A percentile compares a stretch with the other conserved stretches of the same genome.
These are phyloP conservation scores for Trichosporon sp. DNA, from an alignment of 1,284 basidiomycete species.

Conservation along the genomic window DNA sequence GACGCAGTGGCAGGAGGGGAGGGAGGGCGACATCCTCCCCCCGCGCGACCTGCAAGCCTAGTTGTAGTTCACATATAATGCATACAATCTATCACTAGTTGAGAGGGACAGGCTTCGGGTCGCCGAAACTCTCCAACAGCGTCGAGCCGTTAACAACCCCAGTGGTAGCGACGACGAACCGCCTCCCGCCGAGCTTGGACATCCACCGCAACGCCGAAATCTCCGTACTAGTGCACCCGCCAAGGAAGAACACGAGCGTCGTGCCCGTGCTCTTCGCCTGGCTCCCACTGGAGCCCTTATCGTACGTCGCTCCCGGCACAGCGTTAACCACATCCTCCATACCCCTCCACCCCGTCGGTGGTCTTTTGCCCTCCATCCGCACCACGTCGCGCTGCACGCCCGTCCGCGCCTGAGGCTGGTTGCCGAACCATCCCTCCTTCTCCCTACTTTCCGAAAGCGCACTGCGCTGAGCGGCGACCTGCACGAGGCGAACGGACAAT, in stretches of 20 bases:
- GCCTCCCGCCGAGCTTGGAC: constrained; percentile 73
- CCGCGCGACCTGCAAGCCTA: neutral
- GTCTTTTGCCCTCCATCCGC: constrained; percentile 48
- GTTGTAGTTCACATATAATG: neutral
- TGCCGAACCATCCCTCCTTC: constrained; percentile 49
- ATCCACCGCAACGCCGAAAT: constrained; percentile 93
- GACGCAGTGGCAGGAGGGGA: constrained; percentile 60
- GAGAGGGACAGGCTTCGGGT: constrained; percentile 27
- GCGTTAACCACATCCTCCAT: constrained; percentile 84
- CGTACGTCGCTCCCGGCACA: constrained; percentile 83
- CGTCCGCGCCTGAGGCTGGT: neutral
- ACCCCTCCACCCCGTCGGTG: constrained; percentile 93
- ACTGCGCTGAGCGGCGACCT: constrained; percentile 87
- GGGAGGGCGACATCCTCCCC: constrained; percentile 11
- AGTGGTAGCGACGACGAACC: constrained; percentile 84
- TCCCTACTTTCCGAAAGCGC: constrained; percentile 61
- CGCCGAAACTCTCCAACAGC: constrained; percentile 38
- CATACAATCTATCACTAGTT: neutral
- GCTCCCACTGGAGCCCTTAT: constrained; percentile 60
- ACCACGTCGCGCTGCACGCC: constrained; percentile 42
- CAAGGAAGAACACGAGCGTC: constrained; percentile 96
- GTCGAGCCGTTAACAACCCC: constrained; percentile 73
- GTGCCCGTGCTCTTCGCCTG: constrained; percentile 58
- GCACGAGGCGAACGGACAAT: constrained; percentile 84
- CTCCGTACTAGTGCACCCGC: constrained; percentile 96